Percentiles rank a stretch among this genome's conserved stretches.
These are phyloP conservation scores for Bipolaris cookei DNA, from an alignment of 2,329 filamentous ascomycete species.

Conservation along the genomic window DNA sequence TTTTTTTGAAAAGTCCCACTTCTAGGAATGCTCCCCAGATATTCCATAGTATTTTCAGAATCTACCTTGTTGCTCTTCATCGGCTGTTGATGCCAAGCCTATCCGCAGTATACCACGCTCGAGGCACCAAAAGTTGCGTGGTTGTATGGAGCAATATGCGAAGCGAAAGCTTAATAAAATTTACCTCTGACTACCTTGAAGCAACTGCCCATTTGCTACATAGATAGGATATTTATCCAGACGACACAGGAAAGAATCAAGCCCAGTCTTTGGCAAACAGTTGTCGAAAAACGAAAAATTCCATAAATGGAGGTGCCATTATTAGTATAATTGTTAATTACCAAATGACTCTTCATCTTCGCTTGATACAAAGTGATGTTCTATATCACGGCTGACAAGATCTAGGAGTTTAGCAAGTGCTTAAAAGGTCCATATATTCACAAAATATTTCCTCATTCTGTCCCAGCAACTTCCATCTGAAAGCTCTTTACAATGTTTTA, in stretches of 20 bases:
- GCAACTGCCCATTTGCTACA: slow-evolving; percentile 24
- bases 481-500: slow-evolving; percentile 27
- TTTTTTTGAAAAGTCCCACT: too few species aligned
- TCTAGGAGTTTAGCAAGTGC: not conserved
- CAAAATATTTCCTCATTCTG: not conserved
- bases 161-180: not conserved
- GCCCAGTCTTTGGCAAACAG: not conserved
- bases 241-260: not conserved
- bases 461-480: not conserved
- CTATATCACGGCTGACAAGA: too few species aligned
- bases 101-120: too few species aligned
- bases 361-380: not conserved
- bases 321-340: slow-evolving; percentile 3
- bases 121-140: not conserved
- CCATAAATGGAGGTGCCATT: not conserved
- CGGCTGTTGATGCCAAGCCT: too few species aligned
- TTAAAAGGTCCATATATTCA: not conserved
- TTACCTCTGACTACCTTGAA: slow-evolving; percentile 27
- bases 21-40: too few species aligned
- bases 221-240: slow-evolving; percentile 28
- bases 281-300: not conserved
- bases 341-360: not conserved
- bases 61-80: too few species aligned
- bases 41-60: too few species aligned
- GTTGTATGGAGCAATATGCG: not conserved